Percentiles rank a stretch among this genome's conserved stretches.
Conservation (phyloP, 2,329 filamentous ascomycete species). For the Fusarium veterinarium region DNA sequence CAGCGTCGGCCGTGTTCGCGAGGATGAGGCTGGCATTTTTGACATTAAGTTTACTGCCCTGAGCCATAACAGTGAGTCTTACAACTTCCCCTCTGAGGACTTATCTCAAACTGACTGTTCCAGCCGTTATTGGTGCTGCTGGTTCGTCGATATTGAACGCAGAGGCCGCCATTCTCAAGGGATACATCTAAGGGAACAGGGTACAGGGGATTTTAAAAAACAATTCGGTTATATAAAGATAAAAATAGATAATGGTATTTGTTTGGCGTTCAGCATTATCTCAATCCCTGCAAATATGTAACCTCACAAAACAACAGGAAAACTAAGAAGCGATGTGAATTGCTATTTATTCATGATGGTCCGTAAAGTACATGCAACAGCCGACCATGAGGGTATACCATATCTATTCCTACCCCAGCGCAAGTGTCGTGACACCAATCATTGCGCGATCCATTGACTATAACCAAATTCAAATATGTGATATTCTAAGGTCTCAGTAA, state of each 20-base stretch:
- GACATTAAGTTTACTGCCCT: slow-evolving; percentile 95
- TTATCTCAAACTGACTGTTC: slow-evolving; percentile 8
- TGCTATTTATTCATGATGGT: slow-evolving; percentile 29
- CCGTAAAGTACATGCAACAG: slow-evolving; percentile 9
- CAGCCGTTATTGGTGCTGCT: slow-evolving; percentile 92
- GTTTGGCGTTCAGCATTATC: slow-evolving; percentile 3
- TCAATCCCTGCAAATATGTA: neutral
- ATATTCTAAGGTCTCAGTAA: slow-evolving; percentile 22
- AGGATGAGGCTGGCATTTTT: slow-evolving; percentile 89
- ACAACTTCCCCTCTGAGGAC: neutral
- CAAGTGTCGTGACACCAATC: slow-evolving; percentile 10
- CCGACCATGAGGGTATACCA: slow-evolving; percentile 37
- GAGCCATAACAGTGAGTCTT: slow-evolving; percentile 76
- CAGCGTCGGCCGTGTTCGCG: slow-evolving; percentile 86
- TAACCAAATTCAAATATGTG: slow-evolving; percentile 21
- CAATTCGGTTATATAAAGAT: neutral
- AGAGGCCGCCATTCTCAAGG: slow-evolving; percentile 91
- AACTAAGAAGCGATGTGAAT: neutral
- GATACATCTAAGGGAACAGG: slow-evolving; percentile 69
- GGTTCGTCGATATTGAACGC: slow-evolving; percentile 95
- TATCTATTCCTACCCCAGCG: slow-evolving; percentile 29
- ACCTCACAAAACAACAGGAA: neutral
- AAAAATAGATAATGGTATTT: slow-evolving; percentile 1
- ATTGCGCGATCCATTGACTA: slow-evolving; percentile 22
- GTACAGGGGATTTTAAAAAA: neutral